Percentiles rank a stretch among this genome's conserved stretches.
These are phyloP conservation scores for Hypomontagnella monticulosa DNA, from an alignment of 495 filamentous ascomycete genomes.

Conservation along the genomic window DNA sequence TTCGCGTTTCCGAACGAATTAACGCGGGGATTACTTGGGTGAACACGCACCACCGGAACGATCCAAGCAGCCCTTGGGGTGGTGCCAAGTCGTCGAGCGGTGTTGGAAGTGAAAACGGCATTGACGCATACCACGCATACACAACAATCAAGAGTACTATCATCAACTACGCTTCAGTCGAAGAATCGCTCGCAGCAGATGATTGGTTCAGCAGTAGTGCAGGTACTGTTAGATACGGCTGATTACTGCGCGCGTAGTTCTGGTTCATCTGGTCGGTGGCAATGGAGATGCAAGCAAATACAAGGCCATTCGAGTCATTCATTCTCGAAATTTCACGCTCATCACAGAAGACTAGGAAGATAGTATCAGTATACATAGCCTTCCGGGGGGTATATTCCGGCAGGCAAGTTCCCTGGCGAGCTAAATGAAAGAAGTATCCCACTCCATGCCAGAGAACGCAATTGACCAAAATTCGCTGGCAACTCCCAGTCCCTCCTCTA, in stretches of 20 bases:
- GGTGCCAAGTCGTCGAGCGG: constrained; percentile 63
- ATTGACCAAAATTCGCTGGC: constrained; percentile 24
- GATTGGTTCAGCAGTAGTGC: constrained; percentile 62
- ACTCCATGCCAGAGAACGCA: constrained; percentile 20
- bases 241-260: neutral
- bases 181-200: constrained; percentile 50
- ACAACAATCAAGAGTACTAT: constrained; percentile 68
- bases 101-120: constrained; percentile 66
- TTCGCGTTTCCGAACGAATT: constrained; percentile 64
- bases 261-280: neutral
- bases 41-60: constrained; percentile 69
- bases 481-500: constrained; percentile 7
- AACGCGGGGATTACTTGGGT: constrained; percentile 71
- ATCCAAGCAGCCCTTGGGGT: constrained; percentile 69
- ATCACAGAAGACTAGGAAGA: too few relatives aligned
- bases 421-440: constrained; percentile 13
- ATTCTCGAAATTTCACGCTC: too few relatives aligned
- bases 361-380: too few relatives aligned
- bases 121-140: constrained; percentile 66
- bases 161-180: constrained; percentile 62
- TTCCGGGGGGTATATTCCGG: neutral
- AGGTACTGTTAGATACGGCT: constrained; percentile 60
- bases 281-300: too few relatives aligned
- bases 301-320: too few relatives aligned
- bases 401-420: neutral